Conservation (phyloP, 2,329 filamentous ascomycete genomes). For the Setomelanomma holmii region DNA sequence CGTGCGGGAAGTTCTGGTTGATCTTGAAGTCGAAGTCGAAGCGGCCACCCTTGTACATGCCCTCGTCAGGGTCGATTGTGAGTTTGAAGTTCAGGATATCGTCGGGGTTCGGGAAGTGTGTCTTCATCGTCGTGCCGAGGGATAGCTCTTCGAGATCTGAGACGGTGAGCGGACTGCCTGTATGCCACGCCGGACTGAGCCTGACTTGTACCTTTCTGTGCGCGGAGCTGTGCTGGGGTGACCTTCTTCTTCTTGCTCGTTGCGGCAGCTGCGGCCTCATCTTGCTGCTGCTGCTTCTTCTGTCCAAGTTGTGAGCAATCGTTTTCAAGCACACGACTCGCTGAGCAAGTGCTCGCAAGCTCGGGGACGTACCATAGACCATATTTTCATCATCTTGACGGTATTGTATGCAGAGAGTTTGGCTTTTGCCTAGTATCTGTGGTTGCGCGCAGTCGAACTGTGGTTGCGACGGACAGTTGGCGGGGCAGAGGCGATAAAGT, state of each 20-base stretch:
- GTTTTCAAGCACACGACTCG: neutral
- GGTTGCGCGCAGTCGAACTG: slow-evolving; percentile 23
- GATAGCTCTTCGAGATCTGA: slow-evolving; percentile 82
- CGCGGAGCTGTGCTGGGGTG: slow-evolving; percentile 90
- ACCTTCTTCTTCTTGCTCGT: slow-evolving; percentile 97
- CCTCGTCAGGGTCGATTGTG: slow-evolving; percentile 84
- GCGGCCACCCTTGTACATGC: slow-evolving; percentile 83
- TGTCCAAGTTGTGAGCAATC: slow-evolving; percentile 52
- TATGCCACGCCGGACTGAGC: too few species aligned
- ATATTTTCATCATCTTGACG: slow-evolving; percentile 94
- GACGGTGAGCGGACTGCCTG: slow-evolving; percentile 13
- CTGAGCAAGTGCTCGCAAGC: neutral
- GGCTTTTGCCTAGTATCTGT: slow-evolving; percentile 6
- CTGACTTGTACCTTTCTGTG: slow-evolving; percentile 81
- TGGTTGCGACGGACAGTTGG: slow-evolving; percentile 14
- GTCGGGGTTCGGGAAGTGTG: slow-evolving; percentile 80
- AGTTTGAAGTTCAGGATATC: slow-evolving; percentile 86
- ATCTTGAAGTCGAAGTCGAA: slow-evolving; percentile 94
- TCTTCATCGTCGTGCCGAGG: slow-evolving; percentile 80
- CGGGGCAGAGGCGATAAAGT: slow-evolving; percentile 21
- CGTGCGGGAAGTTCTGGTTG: slow-evolving; percentile 94
- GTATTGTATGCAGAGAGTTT: slow-evolving; percentile 24
- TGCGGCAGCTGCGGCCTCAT: slow-evolving; percentile 81
- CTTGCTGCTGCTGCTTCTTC: slow-evolving; percentile 92
- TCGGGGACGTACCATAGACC: slow-evolving; percentile 83